These are phyloP conservation scores for Penicillium canariense DNA, from an alignment of 495 filamentous ascomycete species.

Conservation along the genomic window DNA sequence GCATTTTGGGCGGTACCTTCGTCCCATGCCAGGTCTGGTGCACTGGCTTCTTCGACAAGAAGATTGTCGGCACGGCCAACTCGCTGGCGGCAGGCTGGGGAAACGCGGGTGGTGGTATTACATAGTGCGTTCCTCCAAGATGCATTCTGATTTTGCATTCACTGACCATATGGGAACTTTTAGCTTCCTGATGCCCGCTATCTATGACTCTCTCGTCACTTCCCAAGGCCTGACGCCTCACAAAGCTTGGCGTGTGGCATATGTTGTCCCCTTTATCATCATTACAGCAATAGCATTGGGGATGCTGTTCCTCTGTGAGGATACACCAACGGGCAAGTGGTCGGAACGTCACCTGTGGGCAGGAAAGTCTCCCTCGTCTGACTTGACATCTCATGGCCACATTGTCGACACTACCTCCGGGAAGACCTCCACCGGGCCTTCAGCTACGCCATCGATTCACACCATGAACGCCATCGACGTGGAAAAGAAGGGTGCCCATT, in stretches of 20 bases:
- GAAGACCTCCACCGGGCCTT: conserved; percentile 30
- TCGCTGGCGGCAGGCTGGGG: conserved; percentile 82
- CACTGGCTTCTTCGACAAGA: conserved; percentile 95
- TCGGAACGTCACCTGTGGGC: conserved; percentile 60
- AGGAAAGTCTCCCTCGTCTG: conserved; percentile 16
- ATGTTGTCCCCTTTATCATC: conserved; percentile 79
- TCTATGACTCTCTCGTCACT: conserved; percentile 75
- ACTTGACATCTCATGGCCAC: conserved; percentile 41
- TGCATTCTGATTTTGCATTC: background rate
- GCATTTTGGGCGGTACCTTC: conserved; percentile 86
- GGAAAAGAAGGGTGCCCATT: conserved; percentile 40
- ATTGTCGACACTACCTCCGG: conserved; percentile 54
- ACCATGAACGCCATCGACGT: conserved; percentile 41
- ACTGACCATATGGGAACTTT: background rate
- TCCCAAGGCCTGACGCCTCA: conserved; percentile 56
- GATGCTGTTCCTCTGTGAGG: conserved; percentile 74
- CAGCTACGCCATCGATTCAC: conserved; percentile 35
- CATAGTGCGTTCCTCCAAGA: conserved; percentile 39
- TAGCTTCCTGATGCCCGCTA: conserved; percentile 91
- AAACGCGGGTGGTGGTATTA: conserved; percentile 88
- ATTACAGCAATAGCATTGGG: conserved; percentile 61
- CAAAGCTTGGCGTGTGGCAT: conserved; percentile 80
- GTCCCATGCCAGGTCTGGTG: conserved; percentile 97
- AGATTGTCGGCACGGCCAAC: conserved; percentile 88
- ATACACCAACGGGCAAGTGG: conserved; percentile 85